Base-by-base conservation (phyloP, 1,284 basidiomycete species). In the Phaffia rhodozyma region DNA sequence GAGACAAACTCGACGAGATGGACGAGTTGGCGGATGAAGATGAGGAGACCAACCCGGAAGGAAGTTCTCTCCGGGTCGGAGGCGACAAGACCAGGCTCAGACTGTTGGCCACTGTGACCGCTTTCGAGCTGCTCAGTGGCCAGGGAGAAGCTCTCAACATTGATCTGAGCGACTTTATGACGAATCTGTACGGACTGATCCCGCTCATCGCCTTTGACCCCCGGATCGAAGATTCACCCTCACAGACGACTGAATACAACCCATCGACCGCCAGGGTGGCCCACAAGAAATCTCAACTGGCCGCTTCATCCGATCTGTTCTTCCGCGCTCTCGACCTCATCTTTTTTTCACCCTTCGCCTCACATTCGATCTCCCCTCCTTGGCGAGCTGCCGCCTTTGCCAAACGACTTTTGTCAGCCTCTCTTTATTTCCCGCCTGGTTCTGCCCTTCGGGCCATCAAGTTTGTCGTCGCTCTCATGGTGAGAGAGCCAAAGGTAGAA, bases 131-230 rank as follows among this genome's bases (percentile, higher is more conserved):
- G 58, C 83, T 98, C 53, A 87, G 87, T 21, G 96, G 94, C 16
- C 96, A 99, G 83, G 93, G 89, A 65, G 94, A 98, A 78, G 89
- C 93, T 27, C 82, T 99, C 69, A 93, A 94, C 71, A 88, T 99
- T 71, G 96, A 98, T 78, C 80, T 98, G 58, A 82, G 80, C 69
- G 94, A 96, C 71, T 93, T 98, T 73, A 82, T 92, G 71, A 83
- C 83, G 27, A 72, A 76, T 27, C 74, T 80, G 5, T 80, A 78
- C 67, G 71, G 70, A 1, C 72, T 80, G 54, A 71, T 82, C 13
- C 73, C 79, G 9, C 78, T 78, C 0, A 73, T 82, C 3, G 75
- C 77, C 1, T 68, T 79, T 53, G 76, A 77, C 66, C 76, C 79
- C 1, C 75, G 75, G 11, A 73, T 82, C 61, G 79, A 81, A 68